Conservation (phyloP, 2,329 filamentous ascomycete genomes). For the Drechslerella coelobrocha region DNA sequence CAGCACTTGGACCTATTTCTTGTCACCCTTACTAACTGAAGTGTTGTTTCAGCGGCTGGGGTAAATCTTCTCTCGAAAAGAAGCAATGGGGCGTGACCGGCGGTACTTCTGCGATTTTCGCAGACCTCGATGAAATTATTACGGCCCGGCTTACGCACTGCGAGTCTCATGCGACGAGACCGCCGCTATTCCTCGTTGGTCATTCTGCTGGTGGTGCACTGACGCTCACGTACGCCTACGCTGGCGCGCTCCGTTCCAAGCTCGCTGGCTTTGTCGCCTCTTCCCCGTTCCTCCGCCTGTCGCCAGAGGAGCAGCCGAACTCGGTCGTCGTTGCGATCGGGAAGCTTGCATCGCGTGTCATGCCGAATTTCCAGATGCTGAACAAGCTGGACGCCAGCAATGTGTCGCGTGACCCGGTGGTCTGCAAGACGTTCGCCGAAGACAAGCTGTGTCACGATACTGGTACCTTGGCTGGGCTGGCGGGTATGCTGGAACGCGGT, state of each 20-base stretch:
- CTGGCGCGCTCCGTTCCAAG: slow-evolving; percentile 58
- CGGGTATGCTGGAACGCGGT: slow-evolving; percentile 75
- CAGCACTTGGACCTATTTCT: not conserved
- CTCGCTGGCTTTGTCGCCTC: slow-evolving; percentile 56
- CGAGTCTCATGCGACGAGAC: slow-evolving; percentile 57
- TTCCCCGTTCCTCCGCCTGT: slow-evolving; percentile 78
- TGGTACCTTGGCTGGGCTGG: slow-evolving; percentile 81
- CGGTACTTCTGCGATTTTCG: slow-evolving; percentile 73
- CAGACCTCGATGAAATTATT: slow-evolving; percentile 80
- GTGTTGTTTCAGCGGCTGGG: slow-evolving; percentile 79
- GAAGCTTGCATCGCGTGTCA: slow-evolving; percentile 69
- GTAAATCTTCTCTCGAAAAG: slow-evolving; percentile 70
- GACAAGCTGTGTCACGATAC: slow-evolving; percentile 80
- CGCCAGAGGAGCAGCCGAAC: slow-evolving; percentile 64
- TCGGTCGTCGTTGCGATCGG: slow-evolving; percentile 73
- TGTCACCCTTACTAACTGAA: no score
- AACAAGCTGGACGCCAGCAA: slow-evolving; percentile 70
- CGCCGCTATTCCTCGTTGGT: slow-evolving; percentile 81
- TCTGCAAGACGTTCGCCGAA: slow-evolving; percentile 67
- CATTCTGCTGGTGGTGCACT: slow-evolving; percentile 91
- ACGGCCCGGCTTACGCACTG: slow-evolving; percentile 64
- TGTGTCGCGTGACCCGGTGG: slow-evolving; percentile 71
- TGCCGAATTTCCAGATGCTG: slow-evolving; percentile 72
- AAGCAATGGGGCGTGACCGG: slow-evolving; percentile 70
- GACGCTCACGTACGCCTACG: slow-evolving; percentile 67